Evolutionary conservation across 2,329 filamentous ascomycete genomes (phyloP).

Genomic region (Colletotrichum musae): DNA sequence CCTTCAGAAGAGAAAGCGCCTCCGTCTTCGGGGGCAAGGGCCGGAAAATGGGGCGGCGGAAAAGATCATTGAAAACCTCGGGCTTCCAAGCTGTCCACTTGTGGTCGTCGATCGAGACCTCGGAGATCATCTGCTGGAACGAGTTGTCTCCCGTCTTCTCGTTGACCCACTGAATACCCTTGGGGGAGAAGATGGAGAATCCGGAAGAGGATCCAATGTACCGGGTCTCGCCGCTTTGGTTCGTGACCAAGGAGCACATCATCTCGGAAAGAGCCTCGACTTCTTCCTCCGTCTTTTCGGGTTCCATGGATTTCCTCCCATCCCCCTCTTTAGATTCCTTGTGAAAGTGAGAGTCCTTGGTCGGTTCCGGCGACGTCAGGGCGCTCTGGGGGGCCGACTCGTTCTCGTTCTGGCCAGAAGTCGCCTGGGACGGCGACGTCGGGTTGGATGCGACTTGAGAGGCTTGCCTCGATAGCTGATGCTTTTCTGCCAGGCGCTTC

Average conservation of each 20-base stretch:
- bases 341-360: constrained; percentile 51
- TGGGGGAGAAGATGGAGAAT: constrained; percentile 98
- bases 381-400: constrained; percentile 67
- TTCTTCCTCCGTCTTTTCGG: constrained; percentile 72
- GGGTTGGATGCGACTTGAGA: constrained; percentile 66
- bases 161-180: constrained; percentile 98
- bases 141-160: constrained; percentile 96
- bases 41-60: constrained; percentile 86
- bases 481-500: constrained; percentile 76
- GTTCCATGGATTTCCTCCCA: constrained; percentile 57
- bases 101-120: constrained; percentile 91
- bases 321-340: constrained; percentile 54
- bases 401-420: constrained; percentile 58
- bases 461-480: constrained; percentile 63
- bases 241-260: constrained; percentile 98
- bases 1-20: constrained; percentile 87
- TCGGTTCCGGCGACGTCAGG: constrained; percentile 67
- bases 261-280: constrained; percentile 94
- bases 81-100: constrained; percentile 99
- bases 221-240: constrained; percentile 92
- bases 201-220: constrained; percentile 98
- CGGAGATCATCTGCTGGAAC: constrained; percentile 94
- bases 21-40: constrained; percentile 89
- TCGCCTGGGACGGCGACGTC: constrained; percentile 65
- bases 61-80: constrained; percentile 95